These are phyloP conservation scores for Lactifluus subvellereus DNA, from an alignment of 768 basidiomycete species.

Conservation along the genomic window DNA sequence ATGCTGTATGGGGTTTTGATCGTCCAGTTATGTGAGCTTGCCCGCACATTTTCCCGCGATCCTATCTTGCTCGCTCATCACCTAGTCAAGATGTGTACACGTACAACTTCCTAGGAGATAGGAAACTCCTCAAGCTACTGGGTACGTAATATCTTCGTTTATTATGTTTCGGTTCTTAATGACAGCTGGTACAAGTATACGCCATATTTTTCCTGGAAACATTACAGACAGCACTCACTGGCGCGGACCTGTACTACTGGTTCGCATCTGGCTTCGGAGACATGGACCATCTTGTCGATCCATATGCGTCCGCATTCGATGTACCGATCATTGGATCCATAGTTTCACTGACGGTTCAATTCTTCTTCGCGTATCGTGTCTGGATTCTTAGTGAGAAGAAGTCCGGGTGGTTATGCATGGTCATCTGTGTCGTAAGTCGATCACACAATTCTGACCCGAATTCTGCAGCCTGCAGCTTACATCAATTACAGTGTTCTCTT, in stretches of 20 bases:
- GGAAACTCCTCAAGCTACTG: not conserved
- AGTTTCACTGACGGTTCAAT: slow-evolving; percentile 2
- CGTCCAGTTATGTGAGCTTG: slow-evolving; percentile 4
- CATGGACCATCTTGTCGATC: not conserved
- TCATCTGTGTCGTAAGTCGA: slow-evolving; percentile 1
- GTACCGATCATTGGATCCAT: slow-evolving; percentile 8
- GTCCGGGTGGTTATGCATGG: not conserved
- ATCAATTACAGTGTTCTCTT: not conserved
- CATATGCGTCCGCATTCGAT: not conserved
- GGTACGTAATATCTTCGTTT: not conserved
- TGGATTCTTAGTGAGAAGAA: slow-evolving; percentile 8
- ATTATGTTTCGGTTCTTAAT: no score
- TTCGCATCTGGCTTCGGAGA: slow-evolving; percentile 21
- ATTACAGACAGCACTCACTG: slow-evolving; percentile 1
- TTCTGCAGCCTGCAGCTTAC: not conserved
- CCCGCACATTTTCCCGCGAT: not conserved
- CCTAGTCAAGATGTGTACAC: slow-evolving; percentile 1
- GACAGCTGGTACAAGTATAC: not conserved
- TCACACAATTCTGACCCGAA: no score
- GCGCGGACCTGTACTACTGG: slow-evolving; percentile 8
- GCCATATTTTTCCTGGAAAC: slow-evolving; percentile 7
- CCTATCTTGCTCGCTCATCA: not conserved
- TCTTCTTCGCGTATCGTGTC: slow-evolving; percentile 13
- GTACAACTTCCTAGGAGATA: slow-evolving; percentile 11
- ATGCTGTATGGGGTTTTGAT: slow-evolving; percentile 7